Conservation (phyloP, 331 rosid species). For the Cydonia oblonga region DNA sequence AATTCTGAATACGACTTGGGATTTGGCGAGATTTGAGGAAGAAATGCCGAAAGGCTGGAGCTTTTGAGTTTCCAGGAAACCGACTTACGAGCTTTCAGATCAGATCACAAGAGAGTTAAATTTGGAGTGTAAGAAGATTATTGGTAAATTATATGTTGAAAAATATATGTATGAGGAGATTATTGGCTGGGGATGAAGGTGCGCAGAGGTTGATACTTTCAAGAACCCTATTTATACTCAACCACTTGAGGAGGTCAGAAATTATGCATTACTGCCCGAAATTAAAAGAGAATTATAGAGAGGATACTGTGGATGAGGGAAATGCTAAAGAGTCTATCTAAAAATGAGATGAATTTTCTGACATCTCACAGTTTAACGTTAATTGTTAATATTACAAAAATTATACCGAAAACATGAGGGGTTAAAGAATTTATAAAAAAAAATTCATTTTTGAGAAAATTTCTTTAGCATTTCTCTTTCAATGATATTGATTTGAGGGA, state of each 20-base stretch:
- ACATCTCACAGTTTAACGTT: no score
- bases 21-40: neutral
- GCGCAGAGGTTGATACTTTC: neutral
- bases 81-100: conserved; percentile 11
- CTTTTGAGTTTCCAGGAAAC: conserved; percentile 3
- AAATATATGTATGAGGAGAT: neutral
- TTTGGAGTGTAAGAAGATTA: neutral
- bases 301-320: accelerated
- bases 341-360: accelerated
- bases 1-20: conserved; percentile 3
- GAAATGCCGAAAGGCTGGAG: no score
- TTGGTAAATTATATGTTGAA: neutral
- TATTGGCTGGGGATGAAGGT: neutral
- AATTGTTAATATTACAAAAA: no score
- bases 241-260: neutral
- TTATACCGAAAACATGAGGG: accelerated
- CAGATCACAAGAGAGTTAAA: neutral
- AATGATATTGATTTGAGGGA: neutral
- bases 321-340: accelerated
- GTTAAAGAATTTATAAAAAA: no score
- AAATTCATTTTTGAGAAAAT: no score
- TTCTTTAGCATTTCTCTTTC: neutral
- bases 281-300: neutral
- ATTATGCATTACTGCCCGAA: neutral
- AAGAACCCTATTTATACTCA: neutral